phyloP scores from a whole-genome alignment of 495 filamentous ascomycete genomes.

The Xylaria palmicola region DNA sequence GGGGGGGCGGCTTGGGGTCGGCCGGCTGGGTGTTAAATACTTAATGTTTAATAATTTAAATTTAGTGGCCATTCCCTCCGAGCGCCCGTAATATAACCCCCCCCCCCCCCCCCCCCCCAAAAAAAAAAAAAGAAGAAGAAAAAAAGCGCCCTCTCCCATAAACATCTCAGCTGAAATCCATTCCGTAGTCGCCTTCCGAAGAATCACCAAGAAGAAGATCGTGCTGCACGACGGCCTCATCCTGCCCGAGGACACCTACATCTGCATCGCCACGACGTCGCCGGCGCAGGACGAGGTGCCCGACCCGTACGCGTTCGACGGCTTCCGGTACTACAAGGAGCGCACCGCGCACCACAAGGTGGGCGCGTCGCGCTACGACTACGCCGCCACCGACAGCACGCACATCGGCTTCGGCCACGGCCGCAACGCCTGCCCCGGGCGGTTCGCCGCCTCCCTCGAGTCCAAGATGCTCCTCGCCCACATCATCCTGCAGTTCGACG shows the following conservation, averaged over 20 bases:
- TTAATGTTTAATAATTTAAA: too few relatives aligned
- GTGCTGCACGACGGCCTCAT: not conserved
- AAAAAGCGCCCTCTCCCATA: too few relatives aligned
- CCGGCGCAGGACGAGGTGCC: not conserved
- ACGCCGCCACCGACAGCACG: not conserved
- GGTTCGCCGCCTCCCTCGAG: not conserved
- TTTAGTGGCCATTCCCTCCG: too few relatives aligned
- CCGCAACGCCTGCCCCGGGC: not conserved
- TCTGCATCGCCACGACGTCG: not conserved
- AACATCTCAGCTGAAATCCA: not conserved
- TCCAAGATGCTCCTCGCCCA: slow-evolving; percentile 1
- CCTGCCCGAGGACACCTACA: not conserved
- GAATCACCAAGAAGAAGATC: not conserved
- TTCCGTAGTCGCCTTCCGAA: not conserved
- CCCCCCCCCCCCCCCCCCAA: too few relatives aligned
- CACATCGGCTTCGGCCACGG: not conserved
- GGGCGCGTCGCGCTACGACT: not conserved
- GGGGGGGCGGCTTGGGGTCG: too few relatives aligned
- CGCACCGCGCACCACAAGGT: not conserved
- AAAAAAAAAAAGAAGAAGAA: too few relatives aligned
- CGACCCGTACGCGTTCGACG: not conserved
- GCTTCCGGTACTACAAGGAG: not conserved
- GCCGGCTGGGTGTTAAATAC: too few relatives aligned
- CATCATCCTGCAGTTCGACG: not conserved
- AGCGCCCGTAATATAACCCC: too few relatives aligned